Base-by-base conservation (phyloP, 805 yeast genomes). In the Hanseniaspora mollemarum region DNA sequence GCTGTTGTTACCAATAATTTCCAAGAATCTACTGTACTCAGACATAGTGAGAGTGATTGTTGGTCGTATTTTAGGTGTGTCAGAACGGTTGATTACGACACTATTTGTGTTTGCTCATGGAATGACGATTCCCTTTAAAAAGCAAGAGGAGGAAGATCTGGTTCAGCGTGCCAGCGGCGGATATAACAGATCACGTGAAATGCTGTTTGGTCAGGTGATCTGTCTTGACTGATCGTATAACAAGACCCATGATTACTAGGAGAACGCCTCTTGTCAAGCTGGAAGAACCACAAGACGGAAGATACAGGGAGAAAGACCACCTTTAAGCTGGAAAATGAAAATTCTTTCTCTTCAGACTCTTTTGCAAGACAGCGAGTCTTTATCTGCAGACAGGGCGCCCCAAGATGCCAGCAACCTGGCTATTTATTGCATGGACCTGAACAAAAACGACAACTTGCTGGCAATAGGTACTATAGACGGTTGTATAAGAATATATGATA, bases 291-390 rank as follows among this genome's bases (percentile, higher is more conserved):
- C n/a, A 28, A 28, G 10, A 28, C 8, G 8, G 31, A 28, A 28
- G 31, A 28, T 28, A 28, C 31, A 28, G 31, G 12, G 12, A 28
- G 8, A 28, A 8, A 28, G 31, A 28, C 10, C 31, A 28, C 31
- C 10, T 12, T 28, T 28, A 12, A 9, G 8, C 31, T n/a, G 7
- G 15, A 32, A 16, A 32, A 39, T 35, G 46, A 37, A 31, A 4
- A 42, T 58, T 5, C 49, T 58, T n/a, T 52, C 60, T 22, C 54
- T 63, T 6, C 48, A 60, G 15, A 56, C 55, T 5, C 49, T 56
- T 31, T 38, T 29, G 15, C 38, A 22, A 16, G 28, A 36, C 21
- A 19, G 5, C 10, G 12, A 35, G 6, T 35, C 22, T 19, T 5
- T 35, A 5, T 35, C 39, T 16, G 18, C 15, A 12, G 36, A 13